phyloP scores from a whole-genome alignment of 1,284 basidiomycete species.

The Moniliophthora roreri region DNA sequence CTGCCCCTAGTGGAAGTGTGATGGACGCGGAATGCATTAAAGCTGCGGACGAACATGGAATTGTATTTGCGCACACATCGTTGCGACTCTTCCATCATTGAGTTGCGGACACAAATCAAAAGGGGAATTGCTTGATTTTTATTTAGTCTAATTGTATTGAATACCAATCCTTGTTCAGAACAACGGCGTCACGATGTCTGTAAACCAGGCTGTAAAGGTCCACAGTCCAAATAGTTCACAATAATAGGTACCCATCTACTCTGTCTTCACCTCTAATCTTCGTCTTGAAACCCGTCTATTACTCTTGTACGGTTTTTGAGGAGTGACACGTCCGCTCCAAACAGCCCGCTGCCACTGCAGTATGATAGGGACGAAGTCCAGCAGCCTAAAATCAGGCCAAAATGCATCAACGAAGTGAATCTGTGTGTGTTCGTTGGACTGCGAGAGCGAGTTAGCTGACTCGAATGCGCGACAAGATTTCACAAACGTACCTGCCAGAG shows the following conservation, averaged over 20 bases:
- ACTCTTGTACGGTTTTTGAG: background rate
- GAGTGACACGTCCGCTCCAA: conserved; percentile 37
- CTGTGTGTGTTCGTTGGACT: conserved; percentile 83
- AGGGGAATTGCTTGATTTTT: too few relatives aligned
- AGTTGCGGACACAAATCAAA: too few relatives aligned
- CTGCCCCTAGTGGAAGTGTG: conserved; percentile 93
- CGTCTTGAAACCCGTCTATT: background rate
- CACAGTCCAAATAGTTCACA: background rate
- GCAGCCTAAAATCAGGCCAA: conserved; percentile 94
- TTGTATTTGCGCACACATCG: conserved; percentile 87
- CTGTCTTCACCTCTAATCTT: background rate
- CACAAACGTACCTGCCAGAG: conserved; percentile 84
- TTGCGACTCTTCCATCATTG: conserved; percentile 83
- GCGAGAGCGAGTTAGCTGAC: conserved; percentile 12
- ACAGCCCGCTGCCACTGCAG: conserved; percentile 82
- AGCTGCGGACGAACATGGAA: conserved; percentile 87
- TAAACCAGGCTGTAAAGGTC: too few relatives aligned
- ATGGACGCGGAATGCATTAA: conserved; percentile 97
- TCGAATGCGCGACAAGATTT: background rate
- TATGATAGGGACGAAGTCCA: conserved; percentile 84
- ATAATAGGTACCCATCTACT: background rate
- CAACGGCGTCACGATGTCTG: too few relatives aligned
- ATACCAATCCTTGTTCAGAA: too few relatives aligned
- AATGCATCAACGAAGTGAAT: conserved; percentile 90
- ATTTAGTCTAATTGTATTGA: too few relatives aligned